Evolutionary conservation across 1,139 yeast species (phyloP).

Genomic region (Pichia sp.): DNA sequence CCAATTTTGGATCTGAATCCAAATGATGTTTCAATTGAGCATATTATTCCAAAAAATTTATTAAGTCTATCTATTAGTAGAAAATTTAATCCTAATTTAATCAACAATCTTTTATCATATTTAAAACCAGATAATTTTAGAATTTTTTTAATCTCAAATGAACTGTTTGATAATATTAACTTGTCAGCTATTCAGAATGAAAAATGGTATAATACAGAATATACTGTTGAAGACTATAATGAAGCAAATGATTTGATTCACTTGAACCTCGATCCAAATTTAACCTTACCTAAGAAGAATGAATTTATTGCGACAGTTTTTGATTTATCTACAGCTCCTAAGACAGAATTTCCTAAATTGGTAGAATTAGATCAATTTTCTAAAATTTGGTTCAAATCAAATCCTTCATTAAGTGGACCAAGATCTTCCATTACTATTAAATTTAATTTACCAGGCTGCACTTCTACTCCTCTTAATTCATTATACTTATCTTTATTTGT

Average conservation of each 20-base stretch:
- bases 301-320: conserved; percentile 79
- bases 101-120: conserved; percentile 45
- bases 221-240: conserved; percentile 45
- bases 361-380: conserved; percentile 37
- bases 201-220: conserved; percentile 89
- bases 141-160: conserved; percentile 50
- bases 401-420: conserved; percentile 85
- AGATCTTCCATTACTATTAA: conserved; percentile 66
- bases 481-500: conserved; percentile 57
- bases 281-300: conserved; percentile 59
- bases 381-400: conserved; percentile 81
- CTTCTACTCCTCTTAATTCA: conserved; percentile 49
- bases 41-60: conserved; percentile 58
- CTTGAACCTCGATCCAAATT: conserved; percentile 28
- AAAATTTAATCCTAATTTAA: conserved; percentile 50
- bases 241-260: conserved; percentile 35
- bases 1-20: conserved; percentile 33
- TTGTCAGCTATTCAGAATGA: conserved; percentile 40
- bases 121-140: conserved; percentile 59
- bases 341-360: conserved; percentile 39
- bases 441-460: conserved; percentile 61
- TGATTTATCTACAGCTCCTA: conserved; percentile 37
- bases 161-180: conserved; percentile 28
- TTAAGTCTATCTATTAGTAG: conserved; percentile 50
- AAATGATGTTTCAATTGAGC: conserved; percentile 19